Evolutionary conservation across 2,329 filamentous ascomycete species (phyloP), one percentile per base, ranked within the genome.

Genomic region (Sporothrix mexicana): DNA sequence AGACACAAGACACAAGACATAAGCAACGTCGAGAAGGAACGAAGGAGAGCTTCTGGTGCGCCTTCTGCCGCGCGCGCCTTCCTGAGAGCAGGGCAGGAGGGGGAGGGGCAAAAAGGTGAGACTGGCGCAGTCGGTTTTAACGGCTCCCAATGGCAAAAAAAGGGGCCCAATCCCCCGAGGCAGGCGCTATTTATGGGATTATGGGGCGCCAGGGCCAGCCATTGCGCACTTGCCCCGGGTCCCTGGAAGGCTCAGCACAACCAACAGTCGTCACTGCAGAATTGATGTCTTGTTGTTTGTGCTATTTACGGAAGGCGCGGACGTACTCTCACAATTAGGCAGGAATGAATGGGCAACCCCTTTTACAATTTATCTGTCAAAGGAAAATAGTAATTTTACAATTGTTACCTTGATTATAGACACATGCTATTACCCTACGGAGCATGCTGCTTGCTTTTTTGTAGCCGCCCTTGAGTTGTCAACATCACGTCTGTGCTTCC

Each of bases 221-320:
- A 57, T 43, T 43, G 17, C 30, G n/a, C 41, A 45, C 41, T 64
- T 45, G 41, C 36, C 59, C 9, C 36, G n/a, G 59, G 59, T n/a
- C 30, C 59, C 20, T 41, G 59, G 59, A 62, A 43, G 59, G 41
- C n/a, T 15, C n/a, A 36, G 36, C 36, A n/a, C 36, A 66, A 23
- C n/a, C 17, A 43, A 36, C 30, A 5, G 25, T 66, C 43, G 61
- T 66, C 43, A 47, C 9, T 41, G 25, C 61, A 47, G 9, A 36
- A 15, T 8, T 9, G 55, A 41, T 6, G 5, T 12, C 7, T 5
- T 10, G 55, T 8, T 9, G 25, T 7, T 13, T 62, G 59, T 61
- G 25, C 57, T 61, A 62, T 41, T 62, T 62, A 30, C 62, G 62
- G 62, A 51, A 51, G 62, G 6, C 45, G 62, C 62, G 62, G 62